A percentile compares a stretch with the other conserved stretches of the same genome.
These are phyloP conservation scores for Brassica carinata DNA, from an alignment of 345 rosid species.

Conservation along the genomic window DNA sequence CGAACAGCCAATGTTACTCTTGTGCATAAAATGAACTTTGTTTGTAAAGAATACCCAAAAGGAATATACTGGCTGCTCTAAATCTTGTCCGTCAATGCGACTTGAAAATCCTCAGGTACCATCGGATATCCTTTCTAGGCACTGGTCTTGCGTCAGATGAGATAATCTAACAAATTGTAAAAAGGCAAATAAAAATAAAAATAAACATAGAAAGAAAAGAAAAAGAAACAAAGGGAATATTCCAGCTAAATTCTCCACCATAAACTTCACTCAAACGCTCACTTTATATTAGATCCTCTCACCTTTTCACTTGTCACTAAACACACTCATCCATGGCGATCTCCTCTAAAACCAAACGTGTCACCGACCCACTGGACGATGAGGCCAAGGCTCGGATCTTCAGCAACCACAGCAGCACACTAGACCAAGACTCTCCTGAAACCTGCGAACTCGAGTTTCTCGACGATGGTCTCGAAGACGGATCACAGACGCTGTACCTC, in stretches of 20 bases:
- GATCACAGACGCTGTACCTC: slow-evolving; percentile 21
- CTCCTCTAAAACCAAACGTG: slow-evolving; percentile 49
- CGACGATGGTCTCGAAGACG: slow-evolving; percentile 39
- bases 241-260: slow-evolving; percentile 31
- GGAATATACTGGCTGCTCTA: slow-evolving; percentile 6
- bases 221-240: slow-evolving; percentile 29
- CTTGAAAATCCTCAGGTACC: slow-evolving; percentile 23
- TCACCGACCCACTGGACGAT: slow-evolving; percentile 58
- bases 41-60: neutral
- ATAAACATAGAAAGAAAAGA: neutral
- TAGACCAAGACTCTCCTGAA: slow-evolving; percentile 60
- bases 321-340: slow-evolving; percentile 11
- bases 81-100: slow-evolving; percentile 20
- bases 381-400: slow-evolving; percentile 68
- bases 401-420: slow-evolving; percentile 59
- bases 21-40: neutral
- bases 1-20: neutral
- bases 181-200: neutral
- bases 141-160: slow-evolving; percentile 4
- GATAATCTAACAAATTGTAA: neutral
- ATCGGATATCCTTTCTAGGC: slow-evolving; percentile 34
- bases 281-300: slow-evolving; percentile 23
- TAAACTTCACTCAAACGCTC: neutral
- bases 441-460: slow-evolving; percentile 74
- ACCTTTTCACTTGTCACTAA: slow-evolving; percentile 22